Percentiles rank a stretch among this genome's conserved stretches.
These are phyloP conservation scores for Barnettozyma populi DNA, from an alignment of 805 yeast genomes.

Conservation along the genomic window DNA sequence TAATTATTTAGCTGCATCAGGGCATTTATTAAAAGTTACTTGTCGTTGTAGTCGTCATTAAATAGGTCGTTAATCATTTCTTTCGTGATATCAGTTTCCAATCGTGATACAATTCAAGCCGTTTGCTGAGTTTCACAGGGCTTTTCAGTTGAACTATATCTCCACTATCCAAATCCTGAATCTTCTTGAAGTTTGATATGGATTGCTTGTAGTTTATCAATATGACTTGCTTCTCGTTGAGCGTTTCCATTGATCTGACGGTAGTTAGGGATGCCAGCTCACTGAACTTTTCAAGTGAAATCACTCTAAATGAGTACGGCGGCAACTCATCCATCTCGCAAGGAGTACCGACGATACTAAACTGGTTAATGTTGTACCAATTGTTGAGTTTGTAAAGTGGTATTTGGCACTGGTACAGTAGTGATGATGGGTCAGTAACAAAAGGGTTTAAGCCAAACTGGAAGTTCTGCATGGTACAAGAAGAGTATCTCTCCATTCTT, in stretches of 20 bases:
- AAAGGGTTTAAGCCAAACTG: slow-evolving; percentile 3
- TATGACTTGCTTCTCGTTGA: slow-evolving; percentile 7
- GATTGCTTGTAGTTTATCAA: slow-evolving; percentile 18
- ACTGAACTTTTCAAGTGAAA: slow-evolving; percentile 8
- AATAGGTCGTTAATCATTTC: not conserved
- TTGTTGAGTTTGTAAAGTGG: slow-evolving; percentile 18
- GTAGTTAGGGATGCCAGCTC: slow-evolving; percentile 12
- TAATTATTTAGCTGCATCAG: not conserved
- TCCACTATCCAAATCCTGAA: slow-evolving; percentile 13
- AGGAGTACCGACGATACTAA: slow-evolving; percentile 1
- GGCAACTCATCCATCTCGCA: not conserved
- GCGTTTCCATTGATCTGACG: not conserved
- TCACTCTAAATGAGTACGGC: slow-evolving; percentile 3
- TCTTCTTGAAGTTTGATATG: slow-evolving; percentile 1
- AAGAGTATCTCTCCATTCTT: not conserved
- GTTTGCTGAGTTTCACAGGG: slow-evolving; percentile 5
- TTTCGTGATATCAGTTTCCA: slow-evolving; percentile 15
- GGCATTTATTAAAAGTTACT: not conserved
- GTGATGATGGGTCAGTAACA: slow-evolving; percentile 1
- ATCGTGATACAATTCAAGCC: slow-evolving; percentile 14
- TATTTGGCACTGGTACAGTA: slow-evolving; percentile 10
- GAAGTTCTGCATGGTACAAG: not conserved
- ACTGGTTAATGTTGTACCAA: slow-evolving; percentile 20
- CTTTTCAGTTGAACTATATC: slow-evolving; percentile 11
- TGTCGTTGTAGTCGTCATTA: not conserved